These are phyloP conservation scores for maize (Zea mays) DNA, from an alignment of 176 grass and related monocot genomes.

Conservation along the genomic window DNA sequence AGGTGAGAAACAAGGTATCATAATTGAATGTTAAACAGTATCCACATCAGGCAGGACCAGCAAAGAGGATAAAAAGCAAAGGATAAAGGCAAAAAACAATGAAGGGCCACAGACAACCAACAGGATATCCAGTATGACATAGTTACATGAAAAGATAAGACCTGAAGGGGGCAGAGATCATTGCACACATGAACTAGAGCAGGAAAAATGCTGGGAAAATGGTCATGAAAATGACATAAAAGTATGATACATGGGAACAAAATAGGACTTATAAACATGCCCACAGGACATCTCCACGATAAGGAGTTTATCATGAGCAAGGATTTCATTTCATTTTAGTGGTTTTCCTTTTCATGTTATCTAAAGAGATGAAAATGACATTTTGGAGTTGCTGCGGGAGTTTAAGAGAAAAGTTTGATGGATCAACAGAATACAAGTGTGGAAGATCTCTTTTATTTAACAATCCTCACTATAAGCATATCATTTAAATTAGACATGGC, in stretches of 20 bases:
- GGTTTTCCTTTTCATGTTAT: slow-evolving; percentile 13
- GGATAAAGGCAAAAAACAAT: slow-evolving; percentile 12
- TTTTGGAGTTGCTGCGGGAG: not conserved
- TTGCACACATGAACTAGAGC: slow-evolving; percentile 23
- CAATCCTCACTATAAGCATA: slow-evolving; percentile 37
- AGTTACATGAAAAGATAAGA: slow-evolving; percentile 3
- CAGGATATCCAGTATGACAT: not conserved
- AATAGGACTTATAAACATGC: slow-evolving; percentile 30
- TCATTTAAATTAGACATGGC: slow-evolving; percentile 35
- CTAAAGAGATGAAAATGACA: not conserved
- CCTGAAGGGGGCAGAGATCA: not conserved
- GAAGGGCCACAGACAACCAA: slow-evolving; percentile 16
- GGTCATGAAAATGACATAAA: slow-evolving; percentile 39
- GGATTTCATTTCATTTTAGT: slow-evolving; percentile 35
- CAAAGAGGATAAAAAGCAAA: slow-evolving; percentile 14
- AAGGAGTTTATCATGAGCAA: not conserved
- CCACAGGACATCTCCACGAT: slow-evolving; percentile 1
- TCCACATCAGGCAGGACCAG: slow-evolving; percentile 10
- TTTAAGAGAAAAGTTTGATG: slow-evolving; percentile 7
- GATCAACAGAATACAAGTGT: slow-evolving; percentile 36
- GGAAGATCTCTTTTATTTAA: slow-evolving; percentile 17
- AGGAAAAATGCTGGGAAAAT: slow-evolving; percentile 27
- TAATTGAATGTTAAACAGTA: slow-evolving; percentile 17
- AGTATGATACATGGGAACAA: slow-evolving; percentile 30
- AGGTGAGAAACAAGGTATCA: slow-evolving; percentile 30